Conservation (phyloP, 1,284 basidiomycete genomes). For the Puccinia novopanici region DNA sequence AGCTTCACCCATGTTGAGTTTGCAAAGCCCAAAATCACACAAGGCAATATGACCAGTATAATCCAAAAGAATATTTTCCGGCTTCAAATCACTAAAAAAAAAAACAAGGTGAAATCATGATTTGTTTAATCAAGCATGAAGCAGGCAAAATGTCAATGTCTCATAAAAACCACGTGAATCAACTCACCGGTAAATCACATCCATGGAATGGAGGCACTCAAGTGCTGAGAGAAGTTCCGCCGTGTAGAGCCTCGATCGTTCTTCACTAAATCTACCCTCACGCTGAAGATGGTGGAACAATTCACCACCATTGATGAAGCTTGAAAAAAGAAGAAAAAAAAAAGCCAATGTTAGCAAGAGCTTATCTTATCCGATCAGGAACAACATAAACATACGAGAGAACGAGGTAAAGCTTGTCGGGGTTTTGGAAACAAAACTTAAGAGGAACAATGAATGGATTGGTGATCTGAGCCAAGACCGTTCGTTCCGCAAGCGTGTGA, state of each 20-base stretch:
- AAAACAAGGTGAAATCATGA: not conserved
- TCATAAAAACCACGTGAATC: not conserved
- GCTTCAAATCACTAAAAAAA: conserved; percentile 74
- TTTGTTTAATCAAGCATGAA: not conserved
- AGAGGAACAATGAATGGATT: conserved; percentile 97
- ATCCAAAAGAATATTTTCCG: conserved; percentile 94
- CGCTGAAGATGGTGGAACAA: conserved; percentile 96
- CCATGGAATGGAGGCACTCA: conserved; percentile 93
- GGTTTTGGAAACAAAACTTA: conserved; percentile 98
- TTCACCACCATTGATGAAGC: conserved; percentile 95
- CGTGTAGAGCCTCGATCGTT: conserved; percentile 89
- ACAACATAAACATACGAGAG: conserved; percentile 67
- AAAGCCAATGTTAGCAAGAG: not conserved
- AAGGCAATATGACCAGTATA: conserved; percentile 94
- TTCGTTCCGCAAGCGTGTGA: conserved; percentile 98
- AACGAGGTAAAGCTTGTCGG: conserved; percentile 90
- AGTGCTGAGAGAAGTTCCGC: conserved; percentile 90
- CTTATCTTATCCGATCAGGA: not conserved
- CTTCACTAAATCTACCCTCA: conserved; percentile 88
- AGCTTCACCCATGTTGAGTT: conserved; percentile 73
- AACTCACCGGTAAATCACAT: conserved; percentile 79
- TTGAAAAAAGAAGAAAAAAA: conserved; percentile 2
- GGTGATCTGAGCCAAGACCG: conserved; percentile 91
- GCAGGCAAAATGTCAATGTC: not conserved
- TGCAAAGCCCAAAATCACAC: conserved; percentile 95